Base-by-base conservation (phyloP, 106 monocot species). In the Dendrobium chrysotoxum region DNA sequence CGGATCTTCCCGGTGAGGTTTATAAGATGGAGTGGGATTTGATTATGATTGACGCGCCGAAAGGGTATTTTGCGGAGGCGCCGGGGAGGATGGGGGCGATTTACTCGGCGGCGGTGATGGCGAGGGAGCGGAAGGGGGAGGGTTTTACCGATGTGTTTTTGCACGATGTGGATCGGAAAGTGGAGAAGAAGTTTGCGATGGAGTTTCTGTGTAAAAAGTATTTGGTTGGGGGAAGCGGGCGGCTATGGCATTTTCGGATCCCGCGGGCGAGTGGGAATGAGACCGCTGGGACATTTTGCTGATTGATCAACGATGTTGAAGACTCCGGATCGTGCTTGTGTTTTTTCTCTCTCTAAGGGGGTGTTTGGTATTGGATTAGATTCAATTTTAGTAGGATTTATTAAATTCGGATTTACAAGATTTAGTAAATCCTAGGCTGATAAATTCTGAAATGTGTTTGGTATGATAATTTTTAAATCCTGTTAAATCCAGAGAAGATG, bases 71-170 rank as follows among this genome's bases (percentile, higher is more conserved):
- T 7, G 83, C 81, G 31, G 89, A 88, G 71, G 93, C 95, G 4
- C 95, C 95, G 16, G 95, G 95, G 68, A 89, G 95, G 85, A 95
- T 95, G 95, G 87, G 89, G 44, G 95, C 95, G 28, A 95, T 95
- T 57, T 95, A 93, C 86, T 92, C 89, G 0, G 93, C 93, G 0
- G 93, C 90, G 28, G 89, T 95, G 95, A 83, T 81, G 75, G 95
- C 95, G 28, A 89, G 93, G 75, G 77, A 18, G 82, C 84, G 88
- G 82, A 91, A 93, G 80, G 77, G 68, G 67, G 83, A 58, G 53
- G 95, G 89, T 9, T 87, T 85, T 75, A 95, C 93, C 3, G 86
- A 95, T 50, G 89, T 93, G 28, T 95, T 95, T 50, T 88, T 95
- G 28, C 95, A 93, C 40, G 95, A 95, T 75, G 92, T 91, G n/a